These are phyloP conservation scores for Hyaloscypha bicolor DNA, from an alignment of 495 filamentous ascomycete genomes.

Conservation along the genomic window DNA sequence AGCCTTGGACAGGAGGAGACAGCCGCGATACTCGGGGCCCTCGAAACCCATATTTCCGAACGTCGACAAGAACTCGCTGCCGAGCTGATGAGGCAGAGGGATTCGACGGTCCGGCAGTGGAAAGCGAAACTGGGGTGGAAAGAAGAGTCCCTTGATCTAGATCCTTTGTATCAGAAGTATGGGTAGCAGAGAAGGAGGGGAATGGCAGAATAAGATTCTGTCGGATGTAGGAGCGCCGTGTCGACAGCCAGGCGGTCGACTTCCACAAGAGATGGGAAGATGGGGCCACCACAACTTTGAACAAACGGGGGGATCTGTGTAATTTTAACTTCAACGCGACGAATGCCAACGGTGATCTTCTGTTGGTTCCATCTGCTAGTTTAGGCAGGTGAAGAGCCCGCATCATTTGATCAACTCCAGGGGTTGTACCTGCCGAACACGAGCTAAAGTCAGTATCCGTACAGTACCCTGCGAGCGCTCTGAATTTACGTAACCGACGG, in stretches of 20 bases:
- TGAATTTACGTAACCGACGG: conserved; percentile 8
- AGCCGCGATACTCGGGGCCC: neutral
- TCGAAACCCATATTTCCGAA: neutral
- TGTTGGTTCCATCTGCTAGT: neutral
- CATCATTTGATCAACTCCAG: neutral
- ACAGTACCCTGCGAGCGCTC: neutral
- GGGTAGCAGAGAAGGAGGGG: neutral
- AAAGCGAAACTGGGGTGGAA: neutral
- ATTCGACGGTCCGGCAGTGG: neutral
- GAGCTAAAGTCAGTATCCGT: neutral
- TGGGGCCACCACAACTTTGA: neutral
- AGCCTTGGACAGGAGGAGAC: neutral
- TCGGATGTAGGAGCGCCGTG: no score
- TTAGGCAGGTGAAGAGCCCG: neutral
- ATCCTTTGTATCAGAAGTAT: neutral
- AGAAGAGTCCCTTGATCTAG: no score
- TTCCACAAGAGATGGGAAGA: no score
- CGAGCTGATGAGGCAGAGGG: neutral
- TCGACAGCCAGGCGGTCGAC: no score
- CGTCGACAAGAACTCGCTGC: neutral
- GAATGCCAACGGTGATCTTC: neutral
- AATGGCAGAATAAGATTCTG: neutral
- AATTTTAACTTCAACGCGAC: neutral
- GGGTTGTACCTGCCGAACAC: neutral
- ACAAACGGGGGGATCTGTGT: neutral